Evolutionary conservation across 257 asterid species (phyloP).

Genomic region (Solanum pinnatisectum): DNA sequence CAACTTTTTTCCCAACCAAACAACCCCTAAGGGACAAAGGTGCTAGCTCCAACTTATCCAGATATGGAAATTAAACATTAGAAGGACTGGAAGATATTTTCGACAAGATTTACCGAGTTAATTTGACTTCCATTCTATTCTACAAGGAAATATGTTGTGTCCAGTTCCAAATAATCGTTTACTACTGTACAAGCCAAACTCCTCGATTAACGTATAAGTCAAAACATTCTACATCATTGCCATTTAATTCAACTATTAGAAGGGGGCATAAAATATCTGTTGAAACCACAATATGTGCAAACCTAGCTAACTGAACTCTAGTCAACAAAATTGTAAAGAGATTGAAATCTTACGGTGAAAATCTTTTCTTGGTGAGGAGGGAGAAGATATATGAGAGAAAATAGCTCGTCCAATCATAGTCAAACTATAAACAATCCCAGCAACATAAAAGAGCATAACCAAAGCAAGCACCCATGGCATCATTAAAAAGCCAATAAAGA

Average conservation of each 20-base stretch:
- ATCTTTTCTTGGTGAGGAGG: conserved; percentile 35
- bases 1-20: no score
- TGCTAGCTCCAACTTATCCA: no score
- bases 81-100: background rate
- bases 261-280: background rate
- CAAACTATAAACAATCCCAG: conserved; percentile 67
- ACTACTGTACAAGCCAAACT: background rate
- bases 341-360: conserved; percentile 34
- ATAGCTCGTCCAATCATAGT: conserved; percentile 77
- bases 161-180: background rate
- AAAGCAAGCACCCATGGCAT: conserved; percentile 96
- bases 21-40: background rate
- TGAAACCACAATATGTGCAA: background rate
- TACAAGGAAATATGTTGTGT: background rate
- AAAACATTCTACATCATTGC: background rate
- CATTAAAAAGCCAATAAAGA: conserved; percentile 82
- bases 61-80: background rate
- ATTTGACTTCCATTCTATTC: background rate
- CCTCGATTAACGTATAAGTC: background rate
- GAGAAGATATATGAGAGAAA: conserved; percentile 23
- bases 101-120: background rate
- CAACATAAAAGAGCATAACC: conserved; percentile 55
- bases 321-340: background rate
- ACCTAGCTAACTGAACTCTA: background rate
- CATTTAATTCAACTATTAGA: background rate